Evolutionary conservation across 139 green algal species (phyloP).

Genomic region (Raphidocelis subcapitata): DNA sequence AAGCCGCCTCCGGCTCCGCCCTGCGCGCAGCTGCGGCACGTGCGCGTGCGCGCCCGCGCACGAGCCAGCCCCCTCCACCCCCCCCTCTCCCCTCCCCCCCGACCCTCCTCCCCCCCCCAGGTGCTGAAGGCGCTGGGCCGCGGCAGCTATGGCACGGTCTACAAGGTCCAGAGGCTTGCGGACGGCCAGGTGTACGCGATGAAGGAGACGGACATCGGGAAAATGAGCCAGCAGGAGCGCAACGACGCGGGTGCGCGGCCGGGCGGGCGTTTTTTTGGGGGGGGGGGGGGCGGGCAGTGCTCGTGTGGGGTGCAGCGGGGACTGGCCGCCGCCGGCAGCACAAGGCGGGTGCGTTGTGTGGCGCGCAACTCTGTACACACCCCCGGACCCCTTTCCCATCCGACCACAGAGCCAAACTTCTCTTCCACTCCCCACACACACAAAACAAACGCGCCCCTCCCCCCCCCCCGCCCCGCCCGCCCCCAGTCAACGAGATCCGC

Average conservation of each 20-base stretch:
- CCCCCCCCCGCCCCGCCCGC: too few species aligned
- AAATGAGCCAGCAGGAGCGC: conserved; percentile 47
- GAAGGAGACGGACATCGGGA: conserved; percentile 63
- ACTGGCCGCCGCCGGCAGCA: too few species aligned
- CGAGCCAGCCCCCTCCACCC: not conserved
- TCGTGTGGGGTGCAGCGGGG: too few species aligned
- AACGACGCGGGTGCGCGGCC: conserved; percentile 28
- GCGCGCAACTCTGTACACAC: too few species aligned
- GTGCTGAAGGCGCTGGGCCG: conserved; percentile 63
- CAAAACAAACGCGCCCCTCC: too few species aligned
- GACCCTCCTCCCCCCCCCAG: conserved; percentile 8
- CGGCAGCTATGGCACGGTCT: conserved; percentile 60
- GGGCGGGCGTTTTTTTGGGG: too few species aligned
- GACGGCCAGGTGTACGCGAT: conserved; percentile 59
- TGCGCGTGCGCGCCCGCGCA: not conserved
- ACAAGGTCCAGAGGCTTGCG: conserved; percentile 36
- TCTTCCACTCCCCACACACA: too few species aligned
- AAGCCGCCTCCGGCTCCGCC: not conserved
- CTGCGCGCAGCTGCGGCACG: not conserved
- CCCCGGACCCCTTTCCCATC: too few species aligned
- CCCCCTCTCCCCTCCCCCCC: not conserved
- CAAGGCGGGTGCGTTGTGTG: too few species aligned
- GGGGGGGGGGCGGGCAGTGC: too few species aligned
- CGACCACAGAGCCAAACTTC: too few species aligned
- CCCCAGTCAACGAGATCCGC: conserved; percentile 63